These are phyloP conservation scores for Solanum pimpinellifolium DNA, from an alignment of 257 asterid species.

Conservation along the genomic window DNA sequence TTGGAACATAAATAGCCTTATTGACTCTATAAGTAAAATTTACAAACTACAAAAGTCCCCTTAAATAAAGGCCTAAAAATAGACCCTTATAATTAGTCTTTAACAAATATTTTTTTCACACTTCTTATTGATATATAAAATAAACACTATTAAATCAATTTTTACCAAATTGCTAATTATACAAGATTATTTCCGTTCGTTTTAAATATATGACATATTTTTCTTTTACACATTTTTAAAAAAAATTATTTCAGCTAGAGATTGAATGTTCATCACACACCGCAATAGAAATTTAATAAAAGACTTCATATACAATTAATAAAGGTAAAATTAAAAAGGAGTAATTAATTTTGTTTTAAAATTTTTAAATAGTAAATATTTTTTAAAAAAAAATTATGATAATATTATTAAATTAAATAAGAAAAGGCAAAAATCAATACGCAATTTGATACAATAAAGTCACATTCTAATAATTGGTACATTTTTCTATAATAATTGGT, in stretches of 20 bases:
- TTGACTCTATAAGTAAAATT: constrained; percentile 1
- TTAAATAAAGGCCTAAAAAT: background rate
- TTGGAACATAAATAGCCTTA: constrained; percentile 21
- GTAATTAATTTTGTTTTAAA: background rate
- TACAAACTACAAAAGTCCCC: constrained; percentile 12
- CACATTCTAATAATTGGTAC: background rate
- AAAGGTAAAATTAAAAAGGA: background rate
- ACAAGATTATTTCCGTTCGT: background rate
- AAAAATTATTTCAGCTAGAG: background rate
- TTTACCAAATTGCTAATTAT: background rate
- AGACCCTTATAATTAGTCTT: constrained; percentile 22
- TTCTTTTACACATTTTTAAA: background rate
- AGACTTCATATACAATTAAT: background rate
- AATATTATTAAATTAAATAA: background rate
- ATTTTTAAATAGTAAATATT: background rate
- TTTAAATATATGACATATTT: background rate
- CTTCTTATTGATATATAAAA: background rate
- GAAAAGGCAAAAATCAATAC: constrained; percentile 12
- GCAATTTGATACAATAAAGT: constrained; percentile 7
- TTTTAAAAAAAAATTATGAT: too few relatives aligned
- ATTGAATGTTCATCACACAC: too few relatives aligned
- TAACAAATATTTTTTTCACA: background rate
- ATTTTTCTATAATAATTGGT: background rate
- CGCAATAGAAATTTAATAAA: background rate
- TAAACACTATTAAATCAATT: background rate